phyloP scores from a whole-genome alignment of 306 rosid genomes.

The Sophora flavescens region DNA sequence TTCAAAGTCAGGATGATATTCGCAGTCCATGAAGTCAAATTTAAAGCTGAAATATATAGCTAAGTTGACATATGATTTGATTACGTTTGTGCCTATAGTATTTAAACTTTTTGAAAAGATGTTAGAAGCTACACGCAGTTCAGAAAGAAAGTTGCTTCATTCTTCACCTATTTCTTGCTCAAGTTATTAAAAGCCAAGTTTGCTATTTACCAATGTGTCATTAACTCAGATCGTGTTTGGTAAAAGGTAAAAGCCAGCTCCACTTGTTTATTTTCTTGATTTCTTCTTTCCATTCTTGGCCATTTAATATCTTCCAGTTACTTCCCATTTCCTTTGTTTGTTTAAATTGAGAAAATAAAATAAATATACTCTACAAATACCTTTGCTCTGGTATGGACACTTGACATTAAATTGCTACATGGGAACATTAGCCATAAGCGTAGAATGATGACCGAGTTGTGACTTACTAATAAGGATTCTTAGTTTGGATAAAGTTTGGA shows the following conservation, averaged over 20 bases:
- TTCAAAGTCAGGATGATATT: constrained; percentile 84
- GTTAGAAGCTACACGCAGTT: constrained; percentile 8
- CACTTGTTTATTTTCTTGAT: neutral
- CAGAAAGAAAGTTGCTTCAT: constrained; percentile 22
- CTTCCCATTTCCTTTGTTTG: neutral
- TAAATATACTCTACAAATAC: neutral
- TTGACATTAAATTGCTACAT: neutral
- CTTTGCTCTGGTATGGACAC: neutral
- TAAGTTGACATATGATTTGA: constrained; percentile 39
- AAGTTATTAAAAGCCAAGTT: constrained; percentile 16
- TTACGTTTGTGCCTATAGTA: neutral
- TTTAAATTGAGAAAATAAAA: neutral
- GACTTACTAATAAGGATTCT: neutral
- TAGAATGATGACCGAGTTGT: too few species aligned
- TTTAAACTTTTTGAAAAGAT: neutral
- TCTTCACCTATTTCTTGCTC: neutral
- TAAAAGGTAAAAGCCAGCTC: neutral
- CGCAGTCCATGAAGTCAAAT: constrained; percentile 63
- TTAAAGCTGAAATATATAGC: constrained; percentile 66
- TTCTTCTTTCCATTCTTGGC: neutral
- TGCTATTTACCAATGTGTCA: neutral
- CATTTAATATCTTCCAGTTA: neutral
- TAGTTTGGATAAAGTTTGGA: neutral
- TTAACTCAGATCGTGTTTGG: neutral
- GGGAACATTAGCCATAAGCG: neutral